phyloP scores from a whole-genome alignment of 352 stramenopile species.

The Phytophthora pini region DNA sequence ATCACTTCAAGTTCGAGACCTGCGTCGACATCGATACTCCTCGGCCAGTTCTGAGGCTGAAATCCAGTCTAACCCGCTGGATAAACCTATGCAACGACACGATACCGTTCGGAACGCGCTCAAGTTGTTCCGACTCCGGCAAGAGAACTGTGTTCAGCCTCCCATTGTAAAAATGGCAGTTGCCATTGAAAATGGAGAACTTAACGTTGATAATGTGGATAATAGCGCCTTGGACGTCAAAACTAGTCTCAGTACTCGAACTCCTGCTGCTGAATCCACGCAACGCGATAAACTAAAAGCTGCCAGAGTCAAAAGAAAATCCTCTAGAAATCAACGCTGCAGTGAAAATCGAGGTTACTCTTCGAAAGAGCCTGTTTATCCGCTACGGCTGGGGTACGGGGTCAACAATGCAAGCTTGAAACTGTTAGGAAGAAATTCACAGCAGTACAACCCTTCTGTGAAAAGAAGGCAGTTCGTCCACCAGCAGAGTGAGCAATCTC shows the following conservation, averaged over 20 bases:
- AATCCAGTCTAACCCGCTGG: background rate
- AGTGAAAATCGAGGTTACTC: background rate
- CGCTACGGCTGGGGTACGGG: slow-evolving; percentile 30
- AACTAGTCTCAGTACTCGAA: background rate
- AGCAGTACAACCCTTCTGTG: slow-evolving; percentile 24
- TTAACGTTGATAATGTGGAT: background rate
- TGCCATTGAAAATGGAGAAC: background rate
- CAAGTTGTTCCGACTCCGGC: slow-evolving; percentile 59
- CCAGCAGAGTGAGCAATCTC: background rate
- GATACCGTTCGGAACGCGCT: slow-evolving; percentile 60
- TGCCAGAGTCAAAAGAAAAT: slow-evolving; percentile 1
- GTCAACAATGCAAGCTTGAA: slow-evolving; percentile 27
- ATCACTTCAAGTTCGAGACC: slow-evolving; percentile 16
- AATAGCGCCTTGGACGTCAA: background rate
- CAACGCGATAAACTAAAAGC: background rate
- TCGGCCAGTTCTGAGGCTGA: background rate
- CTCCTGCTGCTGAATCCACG: background rate
- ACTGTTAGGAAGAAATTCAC: slow-evolving; percentile 23
- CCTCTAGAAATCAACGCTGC: slow-evolving; percentile 5
- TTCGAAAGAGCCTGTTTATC: slow-evolving; percentile 21
- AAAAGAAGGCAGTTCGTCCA: slow-evolving; percentile 30
- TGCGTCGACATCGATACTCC: slow-evolving; percentile 18
- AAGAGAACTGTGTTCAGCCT: slow-evolving; percentile 23
- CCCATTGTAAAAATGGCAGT: slow-evolving; percentile 1
- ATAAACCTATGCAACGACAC: slow-evolving; percentile 15